Base-by-base conservation (phyloP, 2,329 filamentous ascomycete genomes). In the Pyricularia grisea region DNA sequence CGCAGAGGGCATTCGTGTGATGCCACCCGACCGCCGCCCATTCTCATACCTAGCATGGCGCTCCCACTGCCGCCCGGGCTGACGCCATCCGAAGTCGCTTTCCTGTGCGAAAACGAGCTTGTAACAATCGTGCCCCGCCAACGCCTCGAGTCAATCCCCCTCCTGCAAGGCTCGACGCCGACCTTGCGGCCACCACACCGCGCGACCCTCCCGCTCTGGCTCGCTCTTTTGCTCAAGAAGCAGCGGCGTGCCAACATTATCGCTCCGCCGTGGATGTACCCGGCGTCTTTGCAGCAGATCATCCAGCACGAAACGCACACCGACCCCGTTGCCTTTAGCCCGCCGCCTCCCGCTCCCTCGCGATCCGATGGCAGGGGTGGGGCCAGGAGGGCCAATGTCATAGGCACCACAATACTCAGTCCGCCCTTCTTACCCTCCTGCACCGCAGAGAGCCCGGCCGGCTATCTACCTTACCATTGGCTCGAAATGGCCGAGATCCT, bases 91-190 rank as follows among this genome's bases (percentile, higher is more conserved):
- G 95, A 99, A 81, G 91, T 96, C 65, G 92, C 93, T 67, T 99
- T 98, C 76, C 83, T 98, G 31, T 97, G 94, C 79, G 95, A 99
- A 82, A 98, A 97, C 93, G 94, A 98, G 81, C 87, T 93, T 75
- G 91, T 99, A 69, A 97, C 94, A 0, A 87, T 99, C 27, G 88
- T 98, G 67, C 95, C 95, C 50, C 92, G 95, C 68, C 94, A 98
- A 78, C 88, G 92, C 72, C 88, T 99, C 68, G 93, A 97, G 73
- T 88, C 88, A 73, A 91, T 99, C 72, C 85, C 92, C 74, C 86
- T 99, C 71, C 87, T 99, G 69, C 89, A 90, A 73, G 94, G 94
- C 70, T 83, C 88, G 70, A 92, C 94, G 50, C 89, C 90, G 69
- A 79, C 87, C 28, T 87, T 99, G 60, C 88, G 89, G 30, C 95